Conservation (phyloP, 2,329 filamentous ascomycete genomes). For the Triangularia verruculosa region DNA sequence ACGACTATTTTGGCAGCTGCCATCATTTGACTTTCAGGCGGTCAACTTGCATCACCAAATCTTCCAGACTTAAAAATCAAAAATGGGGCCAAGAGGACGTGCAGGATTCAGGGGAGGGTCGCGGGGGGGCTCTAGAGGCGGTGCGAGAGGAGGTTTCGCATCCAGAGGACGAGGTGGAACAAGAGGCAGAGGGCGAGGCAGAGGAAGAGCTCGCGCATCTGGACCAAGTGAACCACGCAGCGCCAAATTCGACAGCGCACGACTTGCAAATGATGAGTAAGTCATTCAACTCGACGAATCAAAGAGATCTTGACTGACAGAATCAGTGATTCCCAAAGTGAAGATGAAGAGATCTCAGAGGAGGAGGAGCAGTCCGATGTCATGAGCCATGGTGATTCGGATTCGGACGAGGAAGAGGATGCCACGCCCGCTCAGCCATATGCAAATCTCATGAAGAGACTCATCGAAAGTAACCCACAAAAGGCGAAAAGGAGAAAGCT, state of each 20-base stretch:
- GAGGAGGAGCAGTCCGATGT: constrained; percentile 28
- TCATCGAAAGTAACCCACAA: constrained; percentile 43
- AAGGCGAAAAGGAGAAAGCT: constrained; percentile 58
- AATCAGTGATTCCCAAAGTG: constrained; percentile 24
- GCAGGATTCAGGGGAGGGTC: constrained; percentile 29
- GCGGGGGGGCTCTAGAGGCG: constrained; percentile 19
- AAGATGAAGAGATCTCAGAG: constrained; percentile 7
- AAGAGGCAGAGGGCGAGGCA: constrained; percentile 28
- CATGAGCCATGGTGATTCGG: constrained; percentile 43
- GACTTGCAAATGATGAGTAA: constrained; percentile 47
- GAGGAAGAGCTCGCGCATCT: constrained; percentile 17
- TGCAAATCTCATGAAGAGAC: constrained; percentile 55
- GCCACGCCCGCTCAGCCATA: constrained; percentile 46
- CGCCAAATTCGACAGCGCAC: constrained; percentile 44
- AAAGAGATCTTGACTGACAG: constrained; percentile 8
- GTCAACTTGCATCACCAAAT: not conserved
- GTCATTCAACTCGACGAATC: constrained; percentile 14
- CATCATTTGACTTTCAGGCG: not conserved
- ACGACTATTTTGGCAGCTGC: constrained; percentile 30
- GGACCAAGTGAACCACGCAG: constrained; percentile 13
- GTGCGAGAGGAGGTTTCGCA: not conserved
- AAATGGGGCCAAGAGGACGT: constrained; percentile 34
- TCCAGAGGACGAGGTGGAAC: constrained; percentile 4
- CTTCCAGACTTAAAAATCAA: not conserved
- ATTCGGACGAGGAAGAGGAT: constrained; percentile 45